Evolutionary conservation across 768 basidiomycete genomes (phyloP).

Genomic region (Boletus huronensis): DNA sequence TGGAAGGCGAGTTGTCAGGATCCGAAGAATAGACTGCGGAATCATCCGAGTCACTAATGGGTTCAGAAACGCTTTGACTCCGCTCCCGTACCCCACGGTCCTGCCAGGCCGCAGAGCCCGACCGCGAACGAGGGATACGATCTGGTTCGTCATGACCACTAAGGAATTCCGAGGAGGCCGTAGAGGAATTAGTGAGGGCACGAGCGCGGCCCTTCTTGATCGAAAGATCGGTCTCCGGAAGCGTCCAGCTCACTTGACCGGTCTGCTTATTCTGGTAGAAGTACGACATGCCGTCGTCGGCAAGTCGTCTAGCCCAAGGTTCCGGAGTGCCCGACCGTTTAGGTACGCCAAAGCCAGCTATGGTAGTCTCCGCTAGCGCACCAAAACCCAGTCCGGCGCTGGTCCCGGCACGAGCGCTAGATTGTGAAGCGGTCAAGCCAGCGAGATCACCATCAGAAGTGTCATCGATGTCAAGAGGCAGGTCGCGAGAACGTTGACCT

Average conservation of each 20-base stretch:
- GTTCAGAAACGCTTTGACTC: slow-evolving; percentile 35
- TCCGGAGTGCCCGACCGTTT: slow-evolving; percentile 63
- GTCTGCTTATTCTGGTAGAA: slow-evolving; percentile 74
- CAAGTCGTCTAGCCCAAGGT: slow-evolving; percentile 78
- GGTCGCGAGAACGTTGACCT: slow-evolving; percentile 75
- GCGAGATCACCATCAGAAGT: slow-evolving; percentile 61
- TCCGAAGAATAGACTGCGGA: slow-evolving; percentile 50
- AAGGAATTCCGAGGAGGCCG: slow-evolving; percentile 29
- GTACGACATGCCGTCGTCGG: slow-evolving; percentile 79
- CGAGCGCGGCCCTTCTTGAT: slow-evolving; percentile 32
- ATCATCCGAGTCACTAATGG: slow-evolving; percentile 74
- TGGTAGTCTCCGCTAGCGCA: slow-evolving; percentile 33
- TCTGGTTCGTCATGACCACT: slow-evolving; percentile 23
- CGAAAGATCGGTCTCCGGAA: slow-evolving; percentile 44
- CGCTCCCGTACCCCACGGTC: slow-evolving; percentile 25
- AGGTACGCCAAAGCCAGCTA: slow-evolving; percentile 59
- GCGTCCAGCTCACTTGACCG: slow-evolving; percentile 65
- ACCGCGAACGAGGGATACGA: slow-evolving; percentile 27
- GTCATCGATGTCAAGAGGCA: slow-evolving; percentile 75
- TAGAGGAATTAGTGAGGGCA: slow-evolving; percentile 33
- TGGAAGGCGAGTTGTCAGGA: slow-evolving; percentile 29
- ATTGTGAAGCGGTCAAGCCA: slow-evolving; percentile 50
- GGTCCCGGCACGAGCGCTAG: slow-evolving; percentile 53
- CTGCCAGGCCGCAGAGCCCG: slow-evolving; percentile 35
- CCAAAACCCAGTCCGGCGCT: slow-evolving; percentile 50